Conservation (phyloP, 192 early-diverging fungal species). For the Backusella tarrabulga region DNA sequence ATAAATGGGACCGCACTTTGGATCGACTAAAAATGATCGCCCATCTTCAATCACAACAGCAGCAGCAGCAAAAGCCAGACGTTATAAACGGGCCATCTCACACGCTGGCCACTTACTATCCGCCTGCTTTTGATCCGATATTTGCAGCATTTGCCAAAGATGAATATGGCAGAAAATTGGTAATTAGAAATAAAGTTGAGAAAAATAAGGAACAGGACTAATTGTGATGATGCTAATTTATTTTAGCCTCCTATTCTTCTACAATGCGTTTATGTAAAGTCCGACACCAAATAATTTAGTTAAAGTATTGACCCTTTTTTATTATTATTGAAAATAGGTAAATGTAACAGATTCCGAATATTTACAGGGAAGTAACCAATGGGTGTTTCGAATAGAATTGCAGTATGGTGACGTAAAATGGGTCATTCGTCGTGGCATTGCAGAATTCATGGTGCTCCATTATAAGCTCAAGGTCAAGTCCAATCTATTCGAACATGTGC, state of each 20-base stretch:
- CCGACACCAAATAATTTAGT: neutral
- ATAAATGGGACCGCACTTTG: conserved; percentile 25
- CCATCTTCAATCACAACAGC: conserved; percentile 7
- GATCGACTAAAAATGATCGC: conserved; percentile 24
- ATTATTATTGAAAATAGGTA: conserved; percentile 31
- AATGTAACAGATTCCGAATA: conserved; percentile 34
- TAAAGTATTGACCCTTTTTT: neutral
- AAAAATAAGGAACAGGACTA: neutral
- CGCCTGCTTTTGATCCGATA: conserved; percentile 33
- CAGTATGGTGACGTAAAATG: conserved; percentile 77
- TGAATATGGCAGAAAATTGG: conserved; percentile 31
- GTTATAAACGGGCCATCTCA: neutral
- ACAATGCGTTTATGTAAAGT: conserved; percentile 31
- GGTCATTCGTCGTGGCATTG: conserved; percentile 62
- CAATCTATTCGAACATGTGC: conserved; percentile 28
- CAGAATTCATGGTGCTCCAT: conserved; percentile 65
- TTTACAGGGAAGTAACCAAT: conserved; percentile 35
- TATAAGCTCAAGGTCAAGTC: conserved; percentile 54
- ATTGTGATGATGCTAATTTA: neutral
- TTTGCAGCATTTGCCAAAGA: conserved; percentile 30
- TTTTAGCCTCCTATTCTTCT: conserved; percentile 39
- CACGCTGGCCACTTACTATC: conserved; percentile 29
- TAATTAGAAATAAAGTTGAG: neutral
- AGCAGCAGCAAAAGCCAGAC: neutral
- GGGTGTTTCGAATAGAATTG: conserved; percentile 64